Evolutionary conservation across 164 flowering plant species (phyloP), one percentile per base, ranked within the genome.

Genomic region (Magnolia kwangsiensis): DNA sequence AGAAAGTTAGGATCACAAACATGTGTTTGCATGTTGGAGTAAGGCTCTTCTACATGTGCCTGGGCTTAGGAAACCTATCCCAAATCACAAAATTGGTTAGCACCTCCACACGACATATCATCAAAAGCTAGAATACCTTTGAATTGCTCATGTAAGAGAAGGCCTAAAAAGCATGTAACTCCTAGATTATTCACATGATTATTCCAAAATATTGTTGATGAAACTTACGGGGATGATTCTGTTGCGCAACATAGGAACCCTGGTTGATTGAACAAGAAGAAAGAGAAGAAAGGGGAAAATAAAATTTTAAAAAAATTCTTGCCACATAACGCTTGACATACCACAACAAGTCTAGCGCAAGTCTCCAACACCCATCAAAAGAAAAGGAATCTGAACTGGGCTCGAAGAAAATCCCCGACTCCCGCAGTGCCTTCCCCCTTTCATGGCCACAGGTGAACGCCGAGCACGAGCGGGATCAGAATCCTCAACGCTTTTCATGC

Each of bases 401-500:
- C 67, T 59, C 67, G 50, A 74, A 63, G 76, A 64, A 61, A 49
- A 63, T 74, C 76, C 61, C 31, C 71, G 16, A 31, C 49, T 13
- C 31, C 71, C 16, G 71, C 51, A 68, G 71, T 45, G 16, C 69
- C 66, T 55, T 45, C 51, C 65, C 71, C 20, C n/a, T 10, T 20
- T 72, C 31, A 24, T 23, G 74, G 65, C 71, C 37, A 7, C 72
- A 75, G 20, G 31, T 67, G 59, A 75, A 59, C 13, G 10, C 69
- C 69, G 21, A 70, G 61, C 74, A 78, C 74, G 72, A 50, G 69
- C 66, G 76, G 74, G 69, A 74, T 63, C 77, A 78, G 73, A 78
- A 51, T 76, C 69, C 63, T 63, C 20, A 63, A 13, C 55, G 79
- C 82, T 69, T 74, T 76, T 70, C 79, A 69, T 18, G 80, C 78